Base-by-base conservation (phyloP, 75 land plant species). In the Cupressus sempervirens region DNA sequence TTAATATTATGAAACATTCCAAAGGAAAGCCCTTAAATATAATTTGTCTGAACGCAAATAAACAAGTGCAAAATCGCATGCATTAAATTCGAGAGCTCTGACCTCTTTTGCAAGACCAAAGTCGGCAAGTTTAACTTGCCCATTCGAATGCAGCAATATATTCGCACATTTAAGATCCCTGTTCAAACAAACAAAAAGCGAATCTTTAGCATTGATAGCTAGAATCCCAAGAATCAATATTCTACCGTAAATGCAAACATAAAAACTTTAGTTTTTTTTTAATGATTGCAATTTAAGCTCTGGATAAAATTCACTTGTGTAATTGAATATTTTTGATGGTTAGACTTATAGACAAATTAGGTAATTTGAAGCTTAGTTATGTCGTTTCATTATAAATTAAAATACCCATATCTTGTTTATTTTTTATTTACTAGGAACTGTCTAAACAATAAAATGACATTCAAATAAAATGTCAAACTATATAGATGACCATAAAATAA, bases 151-250 rank as follows among this genome's bases (percentile, higher is more conserved):
- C 30, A 91, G 91, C 74, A 91, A 84, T 50, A 91, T 85, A 87
- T 91, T 91, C 45, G 91, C 86, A 85, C 92, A 91, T 86, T 89
- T 91, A 48, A 91, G 85, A 72, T 91, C 92, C 83, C 92, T 89
- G 90, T 38, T 36, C 79, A 40, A 76, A 15, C 12, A 45, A 12
- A 11, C 15, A 40, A 5, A 36, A 76, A 76, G 18, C 20, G 20
- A 76, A 40, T 41, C n/a, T 26, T 11, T 43, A 11, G 23, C 48
- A 77, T 76, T 76, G 23, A 77, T 41, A 43, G 23, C 23, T 76
- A 76, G 20, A 15, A 16, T 16, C 80, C 8, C 46, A 23, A 40
- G 26, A 79, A 79, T 45, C 50, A 45, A 40, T n/a, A 30, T 45
- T 79, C 29, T 43, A 77, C 20, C 43, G 45, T 79, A 79, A 9